phyloP scores from a whole-genome alignment of 257 asterid species.

The Petunia axillaris region DNA sequence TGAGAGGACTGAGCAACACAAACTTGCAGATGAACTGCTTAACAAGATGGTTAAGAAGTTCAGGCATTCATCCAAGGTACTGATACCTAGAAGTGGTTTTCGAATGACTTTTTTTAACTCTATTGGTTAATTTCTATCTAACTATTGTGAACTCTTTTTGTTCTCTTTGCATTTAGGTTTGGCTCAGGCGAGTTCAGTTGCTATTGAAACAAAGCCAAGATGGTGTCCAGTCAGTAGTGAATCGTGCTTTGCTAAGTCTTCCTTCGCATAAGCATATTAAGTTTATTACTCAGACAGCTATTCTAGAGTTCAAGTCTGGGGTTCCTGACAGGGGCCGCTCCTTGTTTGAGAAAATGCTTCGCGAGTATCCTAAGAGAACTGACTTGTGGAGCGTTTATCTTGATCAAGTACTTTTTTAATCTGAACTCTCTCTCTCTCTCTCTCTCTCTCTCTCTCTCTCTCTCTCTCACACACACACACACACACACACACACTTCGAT shows the following conservation, averaged over 20 bases:
- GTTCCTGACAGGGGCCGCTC: constrained; percentile 94
- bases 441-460: too few relatives aligned
- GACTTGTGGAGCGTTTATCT: constrained; percentile 94
- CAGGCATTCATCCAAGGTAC: constrained; percentile 87
- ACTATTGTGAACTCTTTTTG: neutral
- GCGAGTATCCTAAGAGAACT: constrained; percentile 90
- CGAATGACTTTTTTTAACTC: neutral
- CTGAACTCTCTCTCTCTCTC: neutral
- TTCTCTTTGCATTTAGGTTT: constrained; percentile 54
- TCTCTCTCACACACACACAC: neutral
- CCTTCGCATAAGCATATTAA: constrained; percentile 80
- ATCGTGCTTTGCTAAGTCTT: constrained; percentile 74
- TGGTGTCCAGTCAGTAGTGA: constrained; percentile 63
- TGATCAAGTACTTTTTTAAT: constrained; percentile 65
- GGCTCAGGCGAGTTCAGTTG: constrained; percentile 71
- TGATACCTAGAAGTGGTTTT: constrained; percentile 6
- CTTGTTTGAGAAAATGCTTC: constrained; percentile 79
- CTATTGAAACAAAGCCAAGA: constrained; percentile 60
- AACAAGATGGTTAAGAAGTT: constrained; percentile 80
- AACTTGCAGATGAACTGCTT: constrained; percentile 72
- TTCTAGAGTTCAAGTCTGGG: constrained; percentile 84
- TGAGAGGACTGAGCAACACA: constrained; percentile 74
- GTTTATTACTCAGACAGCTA: constrained; percentile 77
- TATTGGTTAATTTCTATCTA: constrained; percentile 15
- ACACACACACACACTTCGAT: neutral